These are phyloP conservation scores for Hypomontagnella submonticulosa DNA, from an alignment of 495 filamentous ascomycete genomes.

Conservation along the genomic window DNA sequence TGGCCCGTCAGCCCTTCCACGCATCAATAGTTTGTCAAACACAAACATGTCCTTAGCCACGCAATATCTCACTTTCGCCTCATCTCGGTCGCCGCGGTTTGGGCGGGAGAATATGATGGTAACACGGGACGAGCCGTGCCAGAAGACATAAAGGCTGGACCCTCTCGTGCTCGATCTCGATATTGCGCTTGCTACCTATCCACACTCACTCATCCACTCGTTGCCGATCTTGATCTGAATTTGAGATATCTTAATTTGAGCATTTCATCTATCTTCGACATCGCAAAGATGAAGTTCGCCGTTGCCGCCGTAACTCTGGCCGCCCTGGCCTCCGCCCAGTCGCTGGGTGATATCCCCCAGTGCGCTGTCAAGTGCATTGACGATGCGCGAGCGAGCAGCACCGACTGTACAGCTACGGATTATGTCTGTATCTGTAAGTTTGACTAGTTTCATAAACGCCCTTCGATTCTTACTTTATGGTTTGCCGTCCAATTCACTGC, in stretches of 20 bases:
- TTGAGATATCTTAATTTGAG: too few relatives aligned
- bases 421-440: slow-evolving; percentile 55
- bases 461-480: too few relatives aligned
- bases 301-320: slow-evolving; percentile 46
- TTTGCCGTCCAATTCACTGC: too few relatives aligned
- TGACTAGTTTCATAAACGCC: too few relatives aligned
- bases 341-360: slow-evolving; percentile 47
- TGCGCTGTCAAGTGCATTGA: slow-evolving; percentile 55
- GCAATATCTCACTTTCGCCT: not conserved
- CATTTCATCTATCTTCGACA: not conserved
- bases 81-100: not conserved
- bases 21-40: not conserved
- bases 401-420: slow-evolving; percentile 49
- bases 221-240: too few relatives aligned
- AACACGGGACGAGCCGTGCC: too few relatives aligned
- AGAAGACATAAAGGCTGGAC: slow-evolving; percentile 4
- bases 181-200: not conserved
- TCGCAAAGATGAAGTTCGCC: slow-evolving; percentile 54
- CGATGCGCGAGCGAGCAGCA: slow-evolving; percentile 41
- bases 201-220: not conserved
- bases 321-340: slow-evolving; percentile 50
- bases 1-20: not conserved
- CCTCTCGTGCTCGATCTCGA: not conserved
- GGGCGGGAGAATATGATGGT: too few relatives aligned
- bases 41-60: slow-evolving; percentile 15